Evolutionary conservation across 768 basidiomycete genomes (phyloP).

Genomic region (Naganishia onofrii): DNA sequence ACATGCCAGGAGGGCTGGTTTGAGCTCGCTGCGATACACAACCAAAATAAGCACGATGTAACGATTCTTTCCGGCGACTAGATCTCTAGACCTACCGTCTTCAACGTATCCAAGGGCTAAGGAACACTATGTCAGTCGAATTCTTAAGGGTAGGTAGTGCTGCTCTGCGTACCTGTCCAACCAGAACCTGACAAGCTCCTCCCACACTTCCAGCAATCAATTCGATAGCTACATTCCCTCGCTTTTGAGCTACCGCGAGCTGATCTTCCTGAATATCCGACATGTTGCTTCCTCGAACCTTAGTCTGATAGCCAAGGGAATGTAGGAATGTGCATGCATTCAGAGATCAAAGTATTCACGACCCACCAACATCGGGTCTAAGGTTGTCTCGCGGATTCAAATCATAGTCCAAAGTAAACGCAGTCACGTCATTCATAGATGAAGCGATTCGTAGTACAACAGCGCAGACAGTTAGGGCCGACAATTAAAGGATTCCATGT

Average conservation of each 20-base stretch:
- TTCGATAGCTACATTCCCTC: constrained; percentile 13
- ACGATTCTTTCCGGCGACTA: background rate
- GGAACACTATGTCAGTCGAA: background rate
- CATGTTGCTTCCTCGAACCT: background rate
- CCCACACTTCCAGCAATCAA: constrained; percentile 54
- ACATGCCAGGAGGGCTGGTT: constrained; percentile 53
- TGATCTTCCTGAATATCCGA: background rate
- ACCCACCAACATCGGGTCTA: no score
- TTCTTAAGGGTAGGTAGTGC: no score
- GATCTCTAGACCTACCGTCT: constrained; percentile 38
- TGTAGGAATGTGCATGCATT: no score
- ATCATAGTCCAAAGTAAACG: no score
- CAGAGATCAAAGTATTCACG: no score
- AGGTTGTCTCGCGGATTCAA: no score
- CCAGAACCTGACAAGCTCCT: constrained; percentile 90
- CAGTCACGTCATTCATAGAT: no score
- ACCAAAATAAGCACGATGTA: background rate
- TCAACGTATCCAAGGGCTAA: constrained; percentile 50
- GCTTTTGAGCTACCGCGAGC: constrained; percentile 4
- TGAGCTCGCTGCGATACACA: constrained; percentile 45
- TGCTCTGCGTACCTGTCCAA: constrained; percentile 69
- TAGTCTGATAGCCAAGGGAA: no score
- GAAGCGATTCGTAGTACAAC: no score
- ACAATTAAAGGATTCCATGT: no score
- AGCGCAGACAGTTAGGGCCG: no score